Base-by-base conservation (phyloP, 768 basidiomycete genomes). In the Antrodiella citrinella region DNA sequence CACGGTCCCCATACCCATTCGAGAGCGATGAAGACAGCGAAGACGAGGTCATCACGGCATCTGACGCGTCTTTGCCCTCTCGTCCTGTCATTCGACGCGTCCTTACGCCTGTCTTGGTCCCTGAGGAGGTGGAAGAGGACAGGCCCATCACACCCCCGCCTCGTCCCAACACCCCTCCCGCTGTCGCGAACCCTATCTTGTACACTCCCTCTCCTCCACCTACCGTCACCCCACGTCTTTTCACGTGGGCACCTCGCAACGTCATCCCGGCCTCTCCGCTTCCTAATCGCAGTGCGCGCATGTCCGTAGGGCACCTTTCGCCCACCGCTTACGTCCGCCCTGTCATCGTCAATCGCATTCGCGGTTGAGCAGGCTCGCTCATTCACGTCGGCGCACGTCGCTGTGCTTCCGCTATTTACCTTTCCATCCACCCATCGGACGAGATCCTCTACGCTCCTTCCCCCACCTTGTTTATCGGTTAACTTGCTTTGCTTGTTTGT, bases 241-340 rank as follows among this genome's bases (percentile, higher is more conserved):
- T 50, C 45, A 46, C 45, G 13, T 44, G 42, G 11, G 35, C n/a
- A 10, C 18, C 23, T 18, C 25, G 35, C 19, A 57, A 68, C 30
- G 30, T 15, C 30, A 7, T 7, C 15, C 30, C 30, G 30, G 7
- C 30, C 30, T 35, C 30, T 11, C 81, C 78, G 4, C 72, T 84
- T 47, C 74, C 77, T 46, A 84, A 82, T 59, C 73, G 75, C 41
- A 68, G 62, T 47, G 81, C 80, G 7, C 77, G 82, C 58, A 71
- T 77, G 64, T 81, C 82, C 19, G 74, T 76, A 38, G 65, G 76
- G n/a, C 78, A 76, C 52, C 72, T 84, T 54, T 68, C 73, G 1
- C 69, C 78, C 3, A 62, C 70, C 22, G 21, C 49, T 24, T 35
- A 52, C n/a, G 18, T 51, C 20, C 41, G 51, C 5, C 7, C 30